phyloP scores from a whole-genome alignment of 495 filamentous ascomycete species.

The Tuber aestivum region DNA sequence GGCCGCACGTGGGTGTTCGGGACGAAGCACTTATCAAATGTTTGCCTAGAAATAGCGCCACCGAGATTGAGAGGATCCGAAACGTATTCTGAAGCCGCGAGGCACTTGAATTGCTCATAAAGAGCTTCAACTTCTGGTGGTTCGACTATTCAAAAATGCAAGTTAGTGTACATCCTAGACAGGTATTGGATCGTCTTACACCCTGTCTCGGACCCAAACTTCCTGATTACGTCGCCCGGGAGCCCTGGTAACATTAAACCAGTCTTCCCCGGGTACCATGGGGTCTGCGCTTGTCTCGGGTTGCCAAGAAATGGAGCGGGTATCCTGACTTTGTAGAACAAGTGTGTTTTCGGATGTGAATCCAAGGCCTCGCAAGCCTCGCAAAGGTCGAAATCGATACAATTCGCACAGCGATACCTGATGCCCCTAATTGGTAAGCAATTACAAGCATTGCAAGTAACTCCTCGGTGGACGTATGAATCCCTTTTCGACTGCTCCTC shows the following conservation, averaged over 20 bases:
- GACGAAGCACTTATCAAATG: constrained; percentile 83
- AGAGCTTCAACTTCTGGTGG: constrained; percentile 79
- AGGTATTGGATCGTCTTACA: constrained; percentile 41
- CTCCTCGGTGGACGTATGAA: constrained; percentile 89
- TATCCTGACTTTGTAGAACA: constrained; percentile 88
- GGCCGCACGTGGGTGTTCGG: constrained; percentile 71
- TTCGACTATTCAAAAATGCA: constrained; percentile 50
- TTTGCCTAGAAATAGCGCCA: constrained; percentile 81
- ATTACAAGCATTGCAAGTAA: constrained; percentile 81
- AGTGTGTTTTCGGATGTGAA: constrained; percentile 81
- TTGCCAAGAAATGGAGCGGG: constrained; percentile 64
- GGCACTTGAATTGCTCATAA: constrained; percentile 92
- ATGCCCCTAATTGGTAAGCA: constrained; percentile 83
- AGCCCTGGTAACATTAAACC: constrained; percentile 59
- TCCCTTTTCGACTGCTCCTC: constrained; percentile 54
- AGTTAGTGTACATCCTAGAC: background rate
- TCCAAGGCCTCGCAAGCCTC: constrained; percentile 80
- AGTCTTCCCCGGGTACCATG: constrained; percentile 89
- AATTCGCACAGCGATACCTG: constrained; percentile 86
- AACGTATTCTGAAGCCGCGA: constrained; percentile 79
- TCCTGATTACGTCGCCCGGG: constrained; percentile 56
- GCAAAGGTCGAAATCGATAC: constrained; percentile 84
- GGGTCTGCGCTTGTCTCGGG: constrained; percentile 62
- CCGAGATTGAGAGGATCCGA: constrained; percentile 69
- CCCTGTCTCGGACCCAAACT: constrained; percentile 62